Percentiles rank a stretch among this genome's conserved stretches.
Conservation (phyloP, 805 yeast species). For the Metschnikowia arizonensis region DNA sequence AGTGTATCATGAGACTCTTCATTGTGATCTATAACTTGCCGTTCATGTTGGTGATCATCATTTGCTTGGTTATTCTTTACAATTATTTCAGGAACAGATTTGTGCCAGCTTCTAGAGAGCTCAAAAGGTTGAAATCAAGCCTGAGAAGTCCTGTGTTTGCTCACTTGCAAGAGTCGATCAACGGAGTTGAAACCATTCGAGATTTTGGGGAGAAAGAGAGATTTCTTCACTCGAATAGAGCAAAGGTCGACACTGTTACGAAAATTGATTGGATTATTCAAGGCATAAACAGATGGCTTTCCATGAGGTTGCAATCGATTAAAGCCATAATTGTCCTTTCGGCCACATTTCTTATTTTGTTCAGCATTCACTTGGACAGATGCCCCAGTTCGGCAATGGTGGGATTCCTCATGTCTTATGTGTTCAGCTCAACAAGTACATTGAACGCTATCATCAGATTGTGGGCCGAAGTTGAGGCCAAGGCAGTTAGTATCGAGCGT, state of each 20-base stretch:
- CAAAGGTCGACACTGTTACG: slow-evolving; percentile 24
- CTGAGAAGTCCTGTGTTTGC: slow-evolving; percentile 32
- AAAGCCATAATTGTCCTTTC: slow-evolving; percentile 32
- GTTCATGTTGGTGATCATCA: slow-evolving; percentile 28
- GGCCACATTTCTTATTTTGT: slow-evolving; percentile 26
- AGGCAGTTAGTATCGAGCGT: slow-evolving; percentile 35
- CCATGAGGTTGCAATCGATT: slow-evolving; percentile 35
- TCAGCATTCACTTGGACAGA: slow-evolving; percentile 21
- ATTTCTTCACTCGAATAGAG: slow-evolving; percentile 23
- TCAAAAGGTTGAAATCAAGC: slow-evolving; percentile 31
- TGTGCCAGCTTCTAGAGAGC: slow-evolving; percentile 35
- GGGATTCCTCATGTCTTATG: slow-evolving; percentile 37
- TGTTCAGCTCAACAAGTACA: slow-evolving; percentile 28
- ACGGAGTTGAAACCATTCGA: slow-evolving; percentile 34
- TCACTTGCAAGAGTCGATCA: slow-evolving; percentile 35
- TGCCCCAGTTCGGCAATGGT: slow-evolving; percentile 32
- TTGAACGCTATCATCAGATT: slow-evolving; percentile 30
- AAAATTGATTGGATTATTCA: slow-evolving; percentile 22
- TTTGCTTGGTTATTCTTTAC: slow-evolving; percentile 26
- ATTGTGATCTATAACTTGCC: slow-evolving; percentile 33
- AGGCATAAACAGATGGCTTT: slow-evolving; percentile 34
- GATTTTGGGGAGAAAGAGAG: slow-evolving; percentile 31
- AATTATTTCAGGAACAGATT: slow-evolving; percentile 28
- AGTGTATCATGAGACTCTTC: slow-evolving; percentile 26
- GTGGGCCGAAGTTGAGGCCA: slow-evolving; percentile 35